A percentile compares a stretch with the other conserved stretches of the same genome.
Conservation (phyloP, 2,329 filamentous ascomycete genomes). For the Alternaria conjuncta region DNA sequence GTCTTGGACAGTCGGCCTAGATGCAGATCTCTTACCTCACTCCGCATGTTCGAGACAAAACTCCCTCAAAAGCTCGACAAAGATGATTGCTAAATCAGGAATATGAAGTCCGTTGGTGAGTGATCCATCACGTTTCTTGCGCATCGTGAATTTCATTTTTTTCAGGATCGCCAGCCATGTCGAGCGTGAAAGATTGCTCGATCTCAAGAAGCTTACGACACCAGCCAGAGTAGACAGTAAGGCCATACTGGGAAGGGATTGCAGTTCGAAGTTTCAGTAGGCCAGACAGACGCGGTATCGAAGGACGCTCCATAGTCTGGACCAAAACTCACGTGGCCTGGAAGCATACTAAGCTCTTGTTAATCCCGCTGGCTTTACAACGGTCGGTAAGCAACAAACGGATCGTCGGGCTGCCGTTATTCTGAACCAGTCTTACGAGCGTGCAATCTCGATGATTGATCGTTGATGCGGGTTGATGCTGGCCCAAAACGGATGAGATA, state of each 20-base stretch:
- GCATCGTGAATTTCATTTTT: background rate
- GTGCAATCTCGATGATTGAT: background rate
- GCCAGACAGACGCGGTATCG: background rate
- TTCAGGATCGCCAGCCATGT: background rate
- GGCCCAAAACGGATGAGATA: background rate
- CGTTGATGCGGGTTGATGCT: background rate
- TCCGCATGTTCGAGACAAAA: background rate
- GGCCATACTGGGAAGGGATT: background rate
- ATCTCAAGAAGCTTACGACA: background rate
- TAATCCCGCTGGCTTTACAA: background rate
- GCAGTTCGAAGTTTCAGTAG: background rate
- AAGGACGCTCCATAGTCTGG: background rate
- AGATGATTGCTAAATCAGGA: background rate
- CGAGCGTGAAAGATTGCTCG: background rate
- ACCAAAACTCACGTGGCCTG: background rate
- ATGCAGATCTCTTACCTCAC: background rate
- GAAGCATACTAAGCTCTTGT: background rate
- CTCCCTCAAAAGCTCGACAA: background rate
- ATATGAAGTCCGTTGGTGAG: background rate
- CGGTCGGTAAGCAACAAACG: background rate
- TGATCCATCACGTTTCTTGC: background rate
- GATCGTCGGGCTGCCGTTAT: background rate
- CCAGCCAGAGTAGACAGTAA: background rate
- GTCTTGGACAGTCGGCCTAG: background rate
- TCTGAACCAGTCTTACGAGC: background rate